Percentiles rank a stretch among this genome's conserved stretches.
Evolutionary conservation across 75 land plant species (phyloP).

Genomic region (Pinus taeda): DNA sequence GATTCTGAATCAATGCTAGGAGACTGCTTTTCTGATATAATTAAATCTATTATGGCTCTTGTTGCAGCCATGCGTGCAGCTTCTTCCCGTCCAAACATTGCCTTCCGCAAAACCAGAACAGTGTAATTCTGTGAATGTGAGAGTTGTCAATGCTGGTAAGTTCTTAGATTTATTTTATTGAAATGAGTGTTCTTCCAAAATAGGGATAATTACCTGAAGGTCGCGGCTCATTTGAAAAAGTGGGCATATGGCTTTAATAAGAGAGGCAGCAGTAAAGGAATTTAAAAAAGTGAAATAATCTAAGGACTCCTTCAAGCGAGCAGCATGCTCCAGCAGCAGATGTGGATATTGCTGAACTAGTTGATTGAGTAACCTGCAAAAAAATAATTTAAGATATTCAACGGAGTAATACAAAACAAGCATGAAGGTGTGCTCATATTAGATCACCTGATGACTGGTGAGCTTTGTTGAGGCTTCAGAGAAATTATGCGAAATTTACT

Average conservation of each 20-base stretch:
- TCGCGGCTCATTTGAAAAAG: conserved; percentile 71
- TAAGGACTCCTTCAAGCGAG: conserved; percentile 77
- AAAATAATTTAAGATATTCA: background rate
- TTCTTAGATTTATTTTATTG: background rate
- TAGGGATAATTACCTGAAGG: conserved; percentile 54
- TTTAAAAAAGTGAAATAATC: conserved; percentile 78
- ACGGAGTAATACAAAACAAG: background rate
- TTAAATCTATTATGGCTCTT: conserved; percentile 61
- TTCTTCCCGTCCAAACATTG: conserved; percentile 81
- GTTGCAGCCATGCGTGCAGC: conserved; percentile 63
- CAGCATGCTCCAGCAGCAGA: conserved; percentile 61
- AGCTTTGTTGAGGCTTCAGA: conserved; percentile 64
- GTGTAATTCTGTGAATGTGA: conserved; percentile 58
- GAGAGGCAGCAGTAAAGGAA: conserved; percentile 39
- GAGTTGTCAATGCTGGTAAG: no score
- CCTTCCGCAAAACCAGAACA: conserved; percentile 77
- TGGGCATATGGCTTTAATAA: conserved; percentile 61
- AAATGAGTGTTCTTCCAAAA: background rate
- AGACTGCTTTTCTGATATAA: conserved; percentile 48
- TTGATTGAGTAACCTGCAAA: conserved; percentile 58
- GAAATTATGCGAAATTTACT: conserved; percentile 78
- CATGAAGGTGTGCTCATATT: background rate
- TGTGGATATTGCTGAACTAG: conserved; percentile 57
- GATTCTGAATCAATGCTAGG: conserved; percentile 36
- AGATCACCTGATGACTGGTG: conserved; percentile 58